These are phyloP conservation scores for Arthrobotrys sinensis DNA, from an alignment of 2,329 filamentous ascomycete species.

Conservation along the genomic window DNA sequence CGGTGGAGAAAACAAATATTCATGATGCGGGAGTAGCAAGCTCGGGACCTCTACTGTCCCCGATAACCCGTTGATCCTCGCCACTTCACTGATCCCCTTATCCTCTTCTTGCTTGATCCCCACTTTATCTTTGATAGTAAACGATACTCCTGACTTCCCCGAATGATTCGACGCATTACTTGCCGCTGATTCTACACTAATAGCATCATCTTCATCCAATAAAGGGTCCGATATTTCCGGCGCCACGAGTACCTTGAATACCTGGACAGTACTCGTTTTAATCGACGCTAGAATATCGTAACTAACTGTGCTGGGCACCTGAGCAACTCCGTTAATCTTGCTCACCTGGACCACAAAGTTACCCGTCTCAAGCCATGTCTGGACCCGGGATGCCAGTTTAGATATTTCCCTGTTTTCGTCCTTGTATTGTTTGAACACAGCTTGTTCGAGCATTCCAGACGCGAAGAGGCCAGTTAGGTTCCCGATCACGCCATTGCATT, in stretches of 20 bases:
- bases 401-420: conserved; percentile 69
- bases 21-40: conserved; percentile 72
- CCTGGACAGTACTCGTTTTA: conserved; percentile 55
- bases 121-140: conserved; percentile 58
- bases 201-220: conserved; percentile 50
- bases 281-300: conserved; percentile 70
- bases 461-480: conserved; percentile 72
- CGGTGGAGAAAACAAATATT: conserved; percentile 70
- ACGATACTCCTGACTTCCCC: conserved; percentile 36
- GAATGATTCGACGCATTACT: conserved; percentile 45
- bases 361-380: conserved; percentile 71
- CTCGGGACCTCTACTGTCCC: conserved; percentile 70
- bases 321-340: conserved; percentile 69
- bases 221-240: conserved; percentile 47
- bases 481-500: conserved; percentile 71
- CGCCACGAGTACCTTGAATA: conserved; percentile 55
- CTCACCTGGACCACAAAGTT: conserved; percentile 72
- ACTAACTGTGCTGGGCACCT: conserved; percentile 70
- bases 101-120: conserved; percentile 64
- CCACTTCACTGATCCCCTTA: conserved; percentile 70
- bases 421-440: conserved; percentile 71
- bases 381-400: conserved; percentile 69
- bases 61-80: conserved; percentile 72
- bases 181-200: conserved; percentile 52
- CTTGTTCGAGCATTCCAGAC: conserved; percentile 69